A percentile compares a stretch with the other conserved stretches of the same genome.
These are phyloP conservation scores for Penicillium crystallinum DNA, from an alignment of 495 filamentous ascomycete species.

Conservation along the genomic window DNA sequence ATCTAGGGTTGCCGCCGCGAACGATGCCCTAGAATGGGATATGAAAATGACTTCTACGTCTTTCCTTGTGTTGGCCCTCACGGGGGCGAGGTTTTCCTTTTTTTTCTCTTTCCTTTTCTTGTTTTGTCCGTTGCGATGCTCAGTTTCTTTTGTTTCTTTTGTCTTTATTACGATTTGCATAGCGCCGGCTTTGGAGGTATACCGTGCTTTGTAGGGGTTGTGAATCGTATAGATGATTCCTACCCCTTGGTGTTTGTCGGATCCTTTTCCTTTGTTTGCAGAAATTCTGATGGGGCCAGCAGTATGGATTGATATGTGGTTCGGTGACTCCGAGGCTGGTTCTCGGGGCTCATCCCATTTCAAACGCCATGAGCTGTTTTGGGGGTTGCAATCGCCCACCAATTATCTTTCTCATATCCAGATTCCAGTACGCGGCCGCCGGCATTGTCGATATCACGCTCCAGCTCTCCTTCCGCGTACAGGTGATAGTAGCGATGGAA, in stretches of 20 bases:
- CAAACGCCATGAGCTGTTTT: conserved; percentile 11
- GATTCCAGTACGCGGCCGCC: conserved; percentile 72
- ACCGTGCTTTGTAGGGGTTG: conserved; percentile 33
- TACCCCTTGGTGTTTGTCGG: conserved; percentile 17
- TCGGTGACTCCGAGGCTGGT: conserved; percentile 33
- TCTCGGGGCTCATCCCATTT: conserved; percentile 20
- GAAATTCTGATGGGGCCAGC: conserved; percentile 7
- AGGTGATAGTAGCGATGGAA: conserved; percentile 95
- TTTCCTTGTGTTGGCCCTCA: conserved; percentile 13
- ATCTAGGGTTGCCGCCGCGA: conserved; percentile 36
- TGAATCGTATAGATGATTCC: conserved; percentile 32
- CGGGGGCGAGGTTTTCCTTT: no score
- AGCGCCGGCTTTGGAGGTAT: conserved; percentile 39
- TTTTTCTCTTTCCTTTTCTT: not conserved
- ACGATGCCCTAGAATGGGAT: conserved; percentile 34
- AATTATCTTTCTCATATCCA: conserved; percentile 97
- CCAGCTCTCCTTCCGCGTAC: conserved; percentile 81
- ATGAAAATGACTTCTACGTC: conserved; percentile 25
- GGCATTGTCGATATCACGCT: conserved; percentile 68
- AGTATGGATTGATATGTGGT: conserved; percentile 3
- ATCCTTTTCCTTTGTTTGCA: conserved; percentile 10
- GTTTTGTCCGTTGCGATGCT: conserved; percentile 16
- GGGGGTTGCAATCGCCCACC: conserved; percentile 73
- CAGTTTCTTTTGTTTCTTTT: conserved; percentile 15
- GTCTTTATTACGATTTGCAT: conserved; percentile 44